Evolutionary conservation across 2,329 filamentous ascomycete genomes (phyloP).

Genomic region (Mycosphaerella arachidis): DNA sequence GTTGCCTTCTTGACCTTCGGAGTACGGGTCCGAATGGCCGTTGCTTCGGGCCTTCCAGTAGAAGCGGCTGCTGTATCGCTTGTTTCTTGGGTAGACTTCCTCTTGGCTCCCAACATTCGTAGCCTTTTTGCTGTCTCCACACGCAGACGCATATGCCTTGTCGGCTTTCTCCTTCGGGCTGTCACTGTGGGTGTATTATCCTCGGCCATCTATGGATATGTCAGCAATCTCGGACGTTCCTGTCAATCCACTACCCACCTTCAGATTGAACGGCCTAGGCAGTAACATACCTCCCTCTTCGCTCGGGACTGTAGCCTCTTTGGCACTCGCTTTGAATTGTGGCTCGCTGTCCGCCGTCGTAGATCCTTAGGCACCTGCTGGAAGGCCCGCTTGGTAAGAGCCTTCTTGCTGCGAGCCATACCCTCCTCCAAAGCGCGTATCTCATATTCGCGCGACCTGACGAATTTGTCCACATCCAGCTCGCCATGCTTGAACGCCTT

Average conservation of each 20-base stretch:
- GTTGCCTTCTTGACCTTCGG: conserved; percentile 68
- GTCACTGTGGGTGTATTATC: conserved; percentile 86
- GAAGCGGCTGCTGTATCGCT: conserved; percentile 9
- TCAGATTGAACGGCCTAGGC: conserved; percentile 4
- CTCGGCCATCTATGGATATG: conserved; percentile 63
- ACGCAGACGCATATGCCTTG: conserved; percentile 54
- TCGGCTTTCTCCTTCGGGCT: conserved; percentile 57
- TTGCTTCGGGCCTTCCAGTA: conserved; percentile 14
- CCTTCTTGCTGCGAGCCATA: conserved; percentile 68
- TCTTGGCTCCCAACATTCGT: conserved; percentile 55
- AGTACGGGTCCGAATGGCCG: conserved; percentile 36
- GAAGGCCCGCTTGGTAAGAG: conserved; percentile 68
- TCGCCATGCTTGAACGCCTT: conserved; percentile 66
- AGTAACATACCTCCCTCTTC: conserved; percentile 47
- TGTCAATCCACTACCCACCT: conserved; percentile 15
- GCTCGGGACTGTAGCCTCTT: conserved; percentile 68
- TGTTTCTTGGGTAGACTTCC: conserved; percentile 10
- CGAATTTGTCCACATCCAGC: conserved; percentile 77
- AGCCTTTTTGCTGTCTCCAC: conserved; percentile 72
- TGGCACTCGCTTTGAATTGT: conserved; percentile 89
- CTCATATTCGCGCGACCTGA: conserved; percentile 82
- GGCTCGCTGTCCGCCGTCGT: conserved; percentile 83
- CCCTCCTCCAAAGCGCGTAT: conserved; percentile 79
- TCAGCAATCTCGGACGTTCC: conserved; percentile 14
- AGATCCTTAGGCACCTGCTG: conserved; percentile 83